Conservation (phyloP, 2,329 filamentous ascomycete species). For the Mycosphaerella sp. region DNA sequence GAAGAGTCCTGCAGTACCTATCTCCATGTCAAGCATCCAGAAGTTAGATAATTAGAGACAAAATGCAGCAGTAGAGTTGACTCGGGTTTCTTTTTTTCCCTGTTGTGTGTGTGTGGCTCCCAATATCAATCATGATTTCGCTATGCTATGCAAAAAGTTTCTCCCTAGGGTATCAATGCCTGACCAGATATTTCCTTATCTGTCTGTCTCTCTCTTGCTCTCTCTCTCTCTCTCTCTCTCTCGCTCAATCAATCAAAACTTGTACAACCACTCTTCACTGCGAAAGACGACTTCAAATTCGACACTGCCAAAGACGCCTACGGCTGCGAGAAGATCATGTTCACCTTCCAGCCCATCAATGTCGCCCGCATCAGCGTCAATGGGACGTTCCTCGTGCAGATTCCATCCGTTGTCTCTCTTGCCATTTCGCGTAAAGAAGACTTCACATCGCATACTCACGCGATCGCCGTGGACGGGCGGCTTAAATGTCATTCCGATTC, state of each 20-base stretch:
- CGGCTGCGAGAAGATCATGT: slow-evolving; percentile 62
- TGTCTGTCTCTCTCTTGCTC: no score
- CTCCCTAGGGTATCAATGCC: no score
- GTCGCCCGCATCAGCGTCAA: slow-evolving; percentile 51
- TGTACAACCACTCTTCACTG: slow-evolving; percentile 31
- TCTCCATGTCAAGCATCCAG: no score
- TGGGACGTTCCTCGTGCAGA: slow-evolving; percentile 67
- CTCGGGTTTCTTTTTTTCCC: no score
- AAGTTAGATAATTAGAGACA: no score
- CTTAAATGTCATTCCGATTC: slow-evolving; percentile 61
- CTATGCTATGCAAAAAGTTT: no score
- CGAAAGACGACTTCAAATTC: slow-evolving; percentile 54
- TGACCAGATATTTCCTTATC: no score
- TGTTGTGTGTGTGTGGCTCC: no score
- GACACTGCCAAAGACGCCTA: slow-evolving; percentile 64
- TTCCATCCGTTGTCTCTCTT: slow-evolving; percentile 57
- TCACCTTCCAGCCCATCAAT: slow-evolving; percentile 57
- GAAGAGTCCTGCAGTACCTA: no score
- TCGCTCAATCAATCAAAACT: neutral
- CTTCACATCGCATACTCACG: slow-evolving; percentile 44
- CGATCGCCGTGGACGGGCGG: slow-evolving; percentile 22
- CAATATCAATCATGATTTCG: no score
- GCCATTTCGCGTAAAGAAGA: slow-evolving; percentile 68
- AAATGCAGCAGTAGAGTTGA: no score
- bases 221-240: no score